A percentile compares a stretch with the other conserved stretches of the same genome.
phyloP scores from a whole-genome alignment of 768 basidiomycete genomes.

The Kwoniella dendrophila region DNA sequence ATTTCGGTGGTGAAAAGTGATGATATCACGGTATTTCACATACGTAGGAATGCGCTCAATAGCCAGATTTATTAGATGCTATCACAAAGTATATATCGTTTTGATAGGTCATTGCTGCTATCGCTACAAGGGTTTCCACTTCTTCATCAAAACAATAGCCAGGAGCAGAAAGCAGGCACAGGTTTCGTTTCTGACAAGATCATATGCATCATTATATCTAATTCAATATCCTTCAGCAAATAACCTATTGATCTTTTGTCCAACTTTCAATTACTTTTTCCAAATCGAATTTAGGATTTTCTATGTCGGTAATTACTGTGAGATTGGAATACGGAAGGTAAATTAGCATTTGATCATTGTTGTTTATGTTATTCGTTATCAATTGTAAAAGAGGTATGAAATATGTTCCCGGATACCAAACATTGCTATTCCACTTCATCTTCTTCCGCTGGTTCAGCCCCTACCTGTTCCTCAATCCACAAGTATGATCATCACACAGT shows the following conservation, averaged over 20 bases:
- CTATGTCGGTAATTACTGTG: constrained; percentile 89
- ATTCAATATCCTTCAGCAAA: constrained; percentile 1
- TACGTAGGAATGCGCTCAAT: too few relatives aligned
- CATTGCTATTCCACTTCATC: too few relatives aligned
- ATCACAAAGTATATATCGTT: not conserved
- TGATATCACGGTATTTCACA: constrained; percentile 13
- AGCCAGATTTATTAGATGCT: too few relatives aligned
- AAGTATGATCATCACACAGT: too few relatives aligned
- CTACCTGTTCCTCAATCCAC: too few relatives aligned
- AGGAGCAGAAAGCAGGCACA: too few relatives aligned
- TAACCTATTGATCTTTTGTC: constrained; percentile 42
- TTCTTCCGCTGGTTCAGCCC: too few relatives aligned
- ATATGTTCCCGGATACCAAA: too few relatives aligned
- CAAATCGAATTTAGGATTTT: constrained; percentile 92
- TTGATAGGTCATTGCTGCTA: too few relatives aligned
- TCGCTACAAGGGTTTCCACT: too few relatives aligned
- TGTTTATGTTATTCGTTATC: not conserved
- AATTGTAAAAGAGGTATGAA: too few relatives aligned
- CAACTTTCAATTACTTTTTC: constrained; percentile 69
- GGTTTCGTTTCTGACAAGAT: constrained; percentile 2
- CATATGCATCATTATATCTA: constrained; percentile 14
- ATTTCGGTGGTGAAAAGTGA: not conserved
- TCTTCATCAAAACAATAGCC: too few relatives aligned
- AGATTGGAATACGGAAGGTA: not conserved
- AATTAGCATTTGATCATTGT: not conserved